Evolutionary conservation across 345 rosid species (phyloP).

Genomic region (Trapa incisa): DNA sequence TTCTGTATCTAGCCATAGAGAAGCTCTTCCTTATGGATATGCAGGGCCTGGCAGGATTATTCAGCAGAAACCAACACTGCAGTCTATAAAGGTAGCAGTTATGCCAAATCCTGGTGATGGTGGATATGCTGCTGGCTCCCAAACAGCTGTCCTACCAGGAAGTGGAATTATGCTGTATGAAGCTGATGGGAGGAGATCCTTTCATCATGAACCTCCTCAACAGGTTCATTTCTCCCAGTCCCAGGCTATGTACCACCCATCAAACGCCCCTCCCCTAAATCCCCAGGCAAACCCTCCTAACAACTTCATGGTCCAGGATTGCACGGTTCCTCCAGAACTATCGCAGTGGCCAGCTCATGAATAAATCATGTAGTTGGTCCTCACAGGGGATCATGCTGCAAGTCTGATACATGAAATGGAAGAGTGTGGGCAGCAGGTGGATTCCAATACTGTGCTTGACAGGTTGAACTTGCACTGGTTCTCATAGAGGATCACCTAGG

Average conservation of each 20-base stretch:
- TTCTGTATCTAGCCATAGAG: slow-evolving; percentile 43
- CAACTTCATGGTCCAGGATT: slow-evolving; percentile 28
- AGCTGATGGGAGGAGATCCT: slow-evolving; percentile 48
- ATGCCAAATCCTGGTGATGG: slow-evolving; percentile 51
- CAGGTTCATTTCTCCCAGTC: slow-evolving; percentile 47
- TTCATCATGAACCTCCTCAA: slow-evolving; percentile 36
- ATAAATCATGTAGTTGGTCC: slow-evolving; percentile 86
- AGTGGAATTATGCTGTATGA: slow-evolving; percentile 69
- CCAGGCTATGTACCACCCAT: slow-evolving; percentile 51
- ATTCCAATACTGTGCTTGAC: slow-evolving; percentile 75
- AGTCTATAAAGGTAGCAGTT: slow-evolving; percentile 50
- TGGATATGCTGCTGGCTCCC: slow-evolving; percentile 49
- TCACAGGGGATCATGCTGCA: slow-evolving; percentile 62
- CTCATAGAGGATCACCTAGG: slow-evolving; percentile 73
- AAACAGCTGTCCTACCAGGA: slow-evolving; percentile 39
- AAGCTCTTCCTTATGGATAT: slow-evolving; percentile 56
- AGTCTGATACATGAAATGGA: slow-evolving; percentile 85
- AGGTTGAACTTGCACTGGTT: slow-evolving; percentile 45
- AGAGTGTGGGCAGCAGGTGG: slow-evolving; percentile 80
- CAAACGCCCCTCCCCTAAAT: slow-evolving; percentile 32
- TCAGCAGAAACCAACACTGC: slow-evolving; percentile 56
- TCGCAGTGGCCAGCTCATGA: slow-evolving; percentile 61
- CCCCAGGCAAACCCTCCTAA: slow-evolving; percentile 35
- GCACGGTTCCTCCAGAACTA: slow-evolving; percentile 50
- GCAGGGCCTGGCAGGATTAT: slow-evolving; percentile 40